phyloP scores from a whole-genome alignment of 305 asterid species.

The Fraxinus floribunda region DNA sequence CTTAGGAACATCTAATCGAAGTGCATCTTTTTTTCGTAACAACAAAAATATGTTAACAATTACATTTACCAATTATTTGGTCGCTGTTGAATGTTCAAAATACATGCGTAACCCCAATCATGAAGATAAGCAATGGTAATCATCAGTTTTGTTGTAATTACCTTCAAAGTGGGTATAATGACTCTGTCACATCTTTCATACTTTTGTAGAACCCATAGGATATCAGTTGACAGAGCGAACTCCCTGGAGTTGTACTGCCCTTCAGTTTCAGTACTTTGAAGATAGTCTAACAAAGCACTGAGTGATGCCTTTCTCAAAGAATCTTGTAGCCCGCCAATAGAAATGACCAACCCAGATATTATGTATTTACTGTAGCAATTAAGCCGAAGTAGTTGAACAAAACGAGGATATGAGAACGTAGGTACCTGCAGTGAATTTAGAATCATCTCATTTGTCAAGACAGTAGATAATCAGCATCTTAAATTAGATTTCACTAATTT shows the following conservation, averaged over 20 bases:
- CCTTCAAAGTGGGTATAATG: slow-evolving; percentile 80
- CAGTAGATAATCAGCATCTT: slow-evolving; percentile 18
- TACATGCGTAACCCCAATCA: neutral
- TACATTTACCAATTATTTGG: neutral
- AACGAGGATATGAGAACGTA: slow-evolving; percentile 67
- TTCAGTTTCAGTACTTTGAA: slow-evolving; percentile 48
- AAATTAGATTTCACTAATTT: slow-evolving; percentile 14
- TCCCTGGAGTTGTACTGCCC: slow-evolving; percentile 44
- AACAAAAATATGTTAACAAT: neutral
- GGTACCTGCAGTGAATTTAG: slow-evolving; percentile 65
- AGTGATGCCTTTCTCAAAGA: slow-evolving; percentile 78
- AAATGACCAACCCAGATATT: slow-evolving; percentile 76
- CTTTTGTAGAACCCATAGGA: slow-evolving; percentile 79
- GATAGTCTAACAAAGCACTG: slow-evolving; percentile 71
- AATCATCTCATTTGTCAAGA: slow-evolving; percentile 20
- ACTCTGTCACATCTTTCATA: slow-evolving; percentile 82
- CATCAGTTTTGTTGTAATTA: slow-evolving; percentile 29
- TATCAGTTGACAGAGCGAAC: slow-evolving; percentile 58
- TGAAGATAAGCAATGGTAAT: neutral
- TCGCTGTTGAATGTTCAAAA: neutral
- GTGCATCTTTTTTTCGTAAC: neutral
- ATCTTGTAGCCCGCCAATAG: slow-evolving; percentile 93
- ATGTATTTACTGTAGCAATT: slow-evolving; percentile 72
- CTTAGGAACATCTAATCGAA: neutral
- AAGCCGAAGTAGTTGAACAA: slow-evolving; percentile 69